Evolutionary conservation across 2,329 filamentous ascomycete species (phyloP).

Genomic region (Anthostomella pinea): DNA sequence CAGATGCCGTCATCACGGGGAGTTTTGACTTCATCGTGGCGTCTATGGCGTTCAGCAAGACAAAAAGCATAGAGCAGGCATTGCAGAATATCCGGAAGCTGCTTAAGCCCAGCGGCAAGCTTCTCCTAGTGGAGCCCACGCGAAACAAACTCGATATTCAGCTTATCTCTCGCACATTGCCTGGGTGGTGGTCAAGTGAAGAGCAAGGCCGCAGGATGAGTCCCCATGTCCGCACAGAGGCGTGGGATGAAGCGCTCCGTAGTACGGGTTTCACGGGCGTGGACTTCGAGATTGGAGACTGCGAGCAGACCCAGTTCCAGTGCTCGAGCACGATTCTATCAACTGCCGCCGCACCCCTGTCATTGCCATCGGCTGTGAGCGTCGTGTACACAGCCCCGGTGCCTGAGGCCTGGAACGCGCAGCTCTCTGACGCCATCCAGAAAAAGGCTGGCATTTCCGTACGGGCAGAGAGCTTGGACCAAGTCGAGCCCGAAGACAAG

Average conservation of each 20-base stretch:
- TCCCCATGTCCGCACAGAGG: conserved; percentile 1
- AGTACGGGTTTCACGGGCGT: conserved; percentile 8
- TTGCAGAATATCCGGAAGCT: conserved; percentile 7
- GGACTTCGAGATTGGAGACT: conserved; percentile 9
- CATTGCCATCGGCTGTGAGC: neutral
- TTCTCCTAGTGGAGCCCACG: conserved; percentile 8
- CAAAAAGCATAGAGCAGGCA: conserved; percentile 1
- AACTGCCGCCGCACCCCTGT: neutral
- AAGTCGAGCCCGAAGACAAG: conserved; percentile 4
- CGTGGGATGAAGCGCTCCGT: conserved; percentile 6
- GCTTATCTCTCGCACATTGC: conserved; percentile 9
- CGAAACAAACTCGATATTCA: conserved; percentile 2
- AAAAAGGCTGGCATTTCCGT: neutral
- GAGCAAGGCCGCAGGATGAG: conserved; percentile 2
- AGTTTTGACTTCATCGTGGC: conserved; percentile 7
- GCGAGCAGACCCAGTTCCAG: conserved; percentile 3
- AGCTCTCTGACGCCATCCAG: conserved; percentile 1
- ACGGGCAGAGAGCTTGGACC: neutral
- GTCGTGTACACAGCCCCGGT: neutral
- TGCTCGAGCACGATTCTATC: conserved; percentile 2
- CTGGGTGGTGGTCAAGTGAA: conserved; percentile 12
- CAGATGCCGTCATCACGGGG: neutral
- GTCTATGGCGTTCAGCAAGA: neutral
- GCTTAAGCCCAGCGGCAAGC: conserved; percentile 7
- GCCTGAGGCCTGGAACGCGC: conserved; percentile 3